Base-by-base conservation (phyloP, 1,284 basidiomycete species). In the Trametes hirsuta region DNA sequence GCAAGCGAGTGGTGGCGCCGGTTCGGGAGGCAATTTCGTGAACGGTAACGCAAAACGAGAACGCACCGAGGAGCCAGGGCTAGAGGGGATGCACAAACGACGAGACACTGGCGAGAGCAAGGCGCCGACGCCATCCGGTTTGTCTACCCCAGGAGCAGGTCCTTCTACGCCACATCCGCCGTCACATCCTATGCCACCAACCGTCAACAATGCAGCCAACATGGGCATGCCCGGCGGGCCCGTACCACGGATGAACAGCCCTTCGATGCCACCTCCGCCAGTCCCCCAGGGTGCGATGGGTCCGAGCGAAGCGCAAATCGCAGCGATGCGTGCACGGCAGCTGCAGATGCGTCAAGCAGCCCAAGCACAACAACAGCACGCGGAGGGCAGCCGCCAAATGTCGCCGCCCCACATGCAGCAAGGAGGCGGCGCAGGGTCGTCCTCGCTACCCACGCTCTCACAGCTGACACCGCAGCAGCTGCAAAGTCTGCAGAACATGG, bases 51-150 rank as follows among this genome's bases (percentile, higher is more conserved):
- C 88, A 34, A 91, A 91, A 69, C 84, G 89, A 53, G 85, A 85
- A 46, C 77, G 88, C 30, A 72, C 82, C 8, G 86, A 88, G 21
- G 84, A 86, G 15, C 59, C 72, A 0, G 61, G 67, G 10, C 53
- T 62, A 9, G 71, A 70, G n/a, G 42, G 56, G 15, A 72, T 77
- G 59, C 84, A 80, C 68, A 90, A 91, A 71, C 80, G 89, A n/a
- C 80, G 84, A n/a, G 85, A 91, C 62, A 85, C 84, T 0, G 89
- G 88, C 35, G 87, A 90, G 64, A 75, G 74, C 41, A 86, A 84
- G 64, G 67, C 56, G 9, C 63, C 66, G 8, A 69, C 66, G 40
- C 70, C 69, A 0, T 61, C 57, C 15, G 61, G 71, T 1, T 64
- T 69, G 22, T 65, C 69, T 0, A 67, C 71, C 1, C 64, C 66